Percentiles rank a stretch among this genome's conserved stretches.
Conservation (phyloP, 768 basidiomycete genomes). For the Amanita pallidorosea region DNA sequence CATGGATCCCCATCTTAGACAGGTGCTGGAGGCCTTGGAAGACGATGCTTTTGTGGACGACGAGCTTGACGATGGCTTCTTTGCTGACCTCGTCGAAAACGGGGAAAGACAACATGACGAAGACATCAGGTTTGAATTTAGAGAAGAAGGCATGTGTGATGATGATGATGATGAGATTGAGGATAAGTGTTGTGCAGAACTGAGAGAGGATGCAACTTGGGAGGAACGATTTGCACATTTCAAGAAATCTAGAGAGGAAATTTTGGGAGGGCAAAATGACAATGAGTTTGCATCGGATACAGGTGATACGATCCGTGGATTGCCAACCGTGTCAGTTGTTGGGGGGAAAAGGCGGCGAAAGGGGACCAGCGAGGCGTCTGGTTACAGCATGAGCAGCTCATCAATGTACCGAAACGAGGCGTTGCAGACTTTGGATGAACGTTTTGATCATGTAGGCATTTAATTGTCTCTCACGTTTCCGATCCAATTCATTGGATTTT, state of each 20-base stretch:
- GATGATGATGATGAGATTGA: slow-evolving; percentile 14
- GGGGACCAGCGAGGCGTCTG: slow-evolving; percentile 77
- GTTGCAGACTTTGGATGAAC: slow-evolving; percentile 80
- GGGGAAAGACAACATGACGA: slow-evolving; percentile 61
- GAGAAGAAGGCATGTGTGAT: slow-evolving; percentile 37
- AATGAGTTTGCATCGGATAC: slow-evolving; percentile 55
- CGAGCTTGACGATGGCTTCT: slow-evolving; percentile 64
- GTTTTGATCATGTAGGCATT: slow-evolving; percentile 74
- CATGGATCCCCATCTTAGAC: slow-evolving; percentile 92
- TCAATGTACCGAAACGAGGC: slow-evolving; percentile 92
- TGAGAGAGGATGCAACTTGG: slow-evolving; percentile 42
- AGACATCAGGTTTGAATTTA: slow-evolving; percentile 55
- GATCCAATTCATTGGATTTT: neutral
- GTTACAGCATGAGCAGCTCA: slow-evolving; percentile 95
- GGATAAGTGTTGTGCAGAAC: slow-evolving; percentile 17
- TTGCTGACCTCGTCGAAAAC: slow-evolving; percentile 55
- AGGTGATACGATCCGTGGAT: slow-evolving; percentile 69
- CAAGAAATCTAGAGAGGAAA: slow-evolving; percentile 52
- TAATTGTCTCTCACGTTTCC: neutral
- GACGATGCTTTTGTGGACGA: slow-evolving; percentile 92
- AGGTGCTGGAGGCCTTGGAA: slow-evolving; percentile 87
- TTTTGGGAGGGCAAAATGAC: slow-evolving; percentile 26
- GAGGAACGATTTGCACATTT: slow-evolving; percentile 74
- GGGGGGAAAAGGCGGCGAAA: slow-evolving; percentile 70
- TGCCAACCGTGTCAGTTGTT: slow-evolving; percentile 67